These are phyloP conservation scores for Dicorynia guianensis DNA, from an alignment of 306 rosid genomes.

Conservation along the genomic window DNA sequence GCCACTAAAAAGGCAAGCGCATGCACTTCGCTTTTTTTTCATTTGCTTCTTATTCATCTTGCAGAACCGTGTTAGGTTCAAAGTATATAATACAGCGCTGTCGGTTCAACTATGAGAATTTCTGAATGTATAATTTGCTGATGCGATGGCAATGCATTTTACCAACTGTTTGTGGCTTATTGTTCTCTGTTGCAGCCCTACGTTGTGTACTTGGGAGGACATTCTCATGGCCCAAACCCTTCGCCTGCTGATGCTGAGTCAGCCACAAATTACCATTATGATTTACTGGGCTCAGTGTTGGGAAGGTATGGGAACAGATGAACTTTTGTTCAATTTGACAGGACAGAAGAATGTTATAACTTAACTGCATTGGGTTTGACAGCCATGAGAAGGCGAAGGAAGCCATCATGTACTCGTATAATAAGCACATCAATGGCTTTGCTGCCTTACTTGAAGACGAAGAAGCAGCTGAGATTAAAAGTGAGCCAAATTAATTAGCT, in stretches of 20 bases:
- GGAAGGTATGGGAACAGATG: slow-evolving; percentile 39
- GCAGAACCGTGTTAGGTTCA: no score
- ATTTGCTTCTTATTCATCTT: no score
- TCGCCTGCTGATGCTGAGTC: slow-evolving; percentile 36
- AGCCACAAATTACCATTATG: slow-evolving; percentile 49
- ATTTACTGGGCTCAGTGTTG: slow-evolving; percentile 45
- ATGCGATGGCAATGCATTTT: neutral
- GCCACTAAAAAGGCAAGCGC: slow-evolving; percentile 45
- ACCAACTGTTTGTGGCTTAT: neutral
- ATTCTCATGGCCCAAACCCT: slow-evolving; percentile 52
- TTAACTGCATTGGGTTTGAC: neutral
- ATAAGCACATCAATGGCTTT: slow-evolving; percentile 49
- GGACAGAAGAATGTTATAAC: no score
- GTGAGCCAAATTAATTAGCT: slow-evolving; percentile 44
- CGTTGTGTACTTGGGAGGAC: slow-evolving; percentile 53
- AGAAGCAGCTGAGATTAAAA: slow-evolving; percentile 57
- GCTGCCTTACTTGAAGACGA: slow-evolving; percentile 74
- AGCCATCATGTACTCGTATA: slow-evolving; percentile 58
- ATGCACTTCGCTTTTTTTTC: neutral
- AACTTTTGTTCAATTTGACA: neutral
- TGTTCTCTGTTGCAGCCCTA: slow-evolving; percentile 33
- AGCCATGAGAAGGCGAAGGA: slow-evolving; percentile 46
- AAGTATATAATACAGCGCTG: neutral
- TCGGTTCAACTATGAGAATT: neutral
- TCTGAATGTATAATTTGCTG: no score